Conservation (phyloP, 192 early-diverging fungal species). For the Chytriomyces sp. region DNA sequence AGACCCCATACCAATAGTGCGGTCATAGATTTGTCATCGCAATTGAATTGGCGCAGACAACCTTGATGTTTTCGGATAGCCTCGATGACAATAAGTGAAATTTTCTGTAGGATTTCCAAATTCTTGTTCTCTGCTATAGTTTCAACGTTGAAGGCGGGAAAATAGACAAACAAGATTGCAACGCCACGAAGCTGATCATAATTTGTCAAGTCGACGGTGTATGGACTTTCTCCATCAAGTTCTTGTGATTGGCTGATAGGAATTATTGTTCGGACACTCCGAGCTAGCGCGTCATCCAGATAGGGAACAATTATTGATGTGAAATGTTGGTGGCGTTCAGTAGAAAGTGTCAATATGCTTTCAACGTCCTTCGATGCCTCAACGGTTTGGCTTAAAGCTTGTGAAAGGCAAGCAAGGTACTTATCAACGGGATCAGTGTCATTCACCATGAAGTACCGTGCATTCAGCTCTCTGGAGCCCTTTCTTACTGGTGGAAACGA, state of each 20-base stretch:
- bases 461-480: conserved; percentile 17
- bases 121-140: conserved; percentile 16
- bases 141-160: conserved; percentile 30
- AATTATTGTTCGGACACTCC: neutral
- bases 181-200: conserved; percentile 31
- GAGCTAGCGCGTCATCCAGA: conserved; percentile 22
- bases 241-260: neutral
- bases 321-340: neutral
- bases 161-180: conserved; percentile 28
- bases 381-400: neutral
- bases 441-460: conserved; percentile 22
- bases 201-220: conserved; percentile 22
- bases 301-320: conserved; percentile 10
- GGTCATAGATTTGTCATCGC: conserved; percentile 42
- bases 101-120: conserved; percentile 11
- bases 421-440: conserved; percentile 29
- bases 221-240: conserved; percentile 8
- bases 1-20: conserved; percentile 44
- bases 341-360: neutral
- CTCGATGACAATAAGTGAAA: conserved; percentile 3
- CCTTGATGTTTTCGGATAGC: conserved; percentile 24
- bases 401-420: conserved; percentile 12
- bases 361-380: neutral
- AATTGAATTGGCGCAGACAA: conserved; percentile 35
- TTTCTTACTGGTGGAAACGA: conserved; percentile 30